Evolutionary conservation across 768 basidiomycete species (phyloP), one percentile per base, ranked within the genome.

Genomic region (Boletales sp.): DNA sequence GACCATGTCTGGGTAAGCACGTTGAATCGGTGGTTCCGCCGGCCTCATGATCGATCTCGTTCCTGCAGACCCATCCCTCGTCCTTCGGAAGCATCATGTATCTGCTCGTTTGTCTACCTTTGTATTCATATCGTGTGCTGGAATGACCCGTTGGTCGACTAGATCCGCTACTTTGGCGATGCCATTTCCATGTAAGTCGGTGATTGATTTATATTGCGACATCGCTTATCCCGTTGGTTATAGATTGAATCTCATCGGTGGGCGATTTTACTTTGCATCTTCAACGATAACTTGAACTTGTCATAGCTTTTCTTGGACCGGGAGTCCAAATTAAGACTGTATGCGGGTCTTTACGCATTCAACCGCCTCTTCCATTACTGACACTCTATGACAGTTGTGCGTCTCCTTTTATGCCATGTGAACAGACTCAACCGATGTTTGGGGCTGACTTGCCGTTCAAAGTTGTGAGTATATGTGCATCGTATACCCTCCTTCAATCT

Each of bases 81-180:
- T 45, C 40, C 7, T 63, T 55, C 17, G 62, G 61, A 41, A 58
- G 49, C 28, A 44, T 64, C 12, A 46, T 17, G 17, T 62, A 62
- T 42, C 15, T 61, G 8, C 36, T 64, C 12, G 61, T 64, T 48
- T 21, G 57, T 62, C 13, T 34, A 17, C 3, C 12, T n/a, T 44
- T 17, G n/a, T 8, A n/a, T 28, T 10, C 21, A 10, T 38, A 15
- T 32, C 36, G 6, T 34, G 33, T 15, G 25, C 28, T 44, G 43
- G 32, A 14, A 14, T 38, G 31, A 44, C 37, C 32, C 32, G 2
- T n/a, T 6, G 25, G 25, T 28, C 25, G 25, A 28, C 25, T 25
- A 64, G 61, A 61, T 62, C n/a, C 62, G 62, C 8, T 62, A 61
- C 14, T 45, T 63, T 2, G 61, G 61, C n/a, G 48, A 63, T 32